Evolutionary conservation across 73 alveolate species (phyloP).

Genomic region (Tetrahymena malaccensis): DNA sequence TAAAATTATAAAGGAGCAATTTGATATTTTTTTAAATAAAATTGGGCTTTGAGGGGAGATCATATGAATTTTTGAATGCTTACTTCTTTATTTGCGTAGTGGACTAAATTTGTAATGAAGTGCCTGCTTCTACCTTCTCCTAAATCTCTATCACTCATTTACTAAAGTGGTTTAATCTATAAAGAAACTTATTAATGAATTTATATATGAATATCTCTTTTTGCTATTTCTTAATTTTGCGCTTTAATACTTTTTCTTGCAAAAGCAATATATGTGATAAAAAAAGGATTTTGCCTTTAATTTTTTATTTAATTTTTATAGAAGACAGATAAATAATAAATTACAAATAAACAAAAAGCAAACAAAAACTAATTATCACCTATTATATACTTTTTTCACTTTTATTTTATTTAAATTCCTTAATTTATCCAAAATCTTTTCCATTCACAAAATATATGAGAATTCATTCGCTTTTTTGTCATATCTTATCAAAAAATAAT

Average conservation of each 20-base stretch:
- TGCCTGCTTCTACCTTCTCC: neutral
- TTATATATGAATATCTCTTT: neutral
- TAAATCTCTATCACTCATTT: neutral
- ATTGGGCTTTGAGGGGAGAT: neutral
- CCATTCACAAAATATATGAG: neutral
- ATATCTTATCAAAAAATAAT: neutral
- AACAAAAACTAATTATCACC: neutral
- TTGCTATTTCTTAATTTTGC: neutral
- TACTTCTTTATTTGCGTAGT: neutral
- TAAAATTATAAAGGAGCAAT: neutral
- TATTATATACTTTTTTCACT: neutral
- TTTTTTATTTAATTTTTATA: neutral
- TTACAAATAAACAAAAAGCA: neutral
- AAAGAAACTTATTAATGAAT: neutral
- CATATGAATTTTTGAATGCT: neutral
- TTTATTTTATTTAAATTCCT: neutral
- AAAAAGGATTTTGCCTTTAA: neutral
- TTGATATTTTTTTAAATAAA: too few relatives aligned
- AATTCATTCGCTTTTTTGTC: neutral
- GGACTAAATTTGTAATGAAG: neutral
- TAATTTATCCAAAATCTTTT: neutral
- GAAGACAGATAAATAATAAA: neutral
- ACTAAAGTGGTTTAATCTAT: neutral
- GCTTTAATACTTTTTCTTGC: neutral
- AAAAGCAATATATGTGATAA: neutral